These are phyloP conservation scores for Usnea hakonensis DNA, from an alignment of 495 filamentous ascomycete species.

Conservation along the genomic window DNA sequence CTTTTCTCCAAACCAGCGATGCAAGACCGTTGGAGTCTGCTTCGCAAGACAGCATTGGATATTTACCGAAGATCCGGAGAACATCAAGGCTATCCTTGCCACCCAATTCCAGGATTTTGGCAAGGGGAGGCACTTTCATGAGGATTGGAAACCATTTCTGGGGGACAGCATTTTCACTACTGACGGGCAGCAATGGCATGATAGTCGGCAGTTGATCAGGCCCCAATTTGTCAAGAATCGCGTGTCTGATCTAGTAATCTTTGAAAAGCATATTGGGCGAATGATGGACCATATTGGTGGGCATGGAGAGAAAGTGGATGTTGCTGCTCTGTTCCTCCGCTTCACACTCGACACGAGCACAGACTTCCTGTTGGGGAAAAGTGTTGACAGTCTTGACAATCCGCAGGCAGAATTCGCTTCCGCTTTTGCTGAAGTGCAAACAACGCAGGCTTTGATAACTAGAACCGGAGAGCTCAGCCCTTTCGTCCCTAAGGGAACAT, in stretches of 20 bases:
- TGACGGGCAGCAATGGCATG: slow-evolving; percentile 68
- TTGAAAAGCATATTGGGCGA: slow-evolving; percentile 66
- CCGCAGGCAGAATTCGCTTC: slow-evolving; percentile 54
- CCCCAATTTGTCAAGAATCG: slow-evolving; percentile 81
- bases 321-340: slow-evolving; percentile 33
- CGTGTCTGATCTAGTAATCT: slow-evolving; percentile 69
- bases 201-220: slow-evolving; percentile 64
- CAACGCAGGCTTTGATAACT: slow-evolving; percentile 53
- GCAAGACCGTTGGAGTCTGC: slow-evolving; percentile 52
- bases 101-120: slow-evolving; percentile 63
- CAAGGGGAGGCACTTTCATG: slow-evolving; percentile 62
- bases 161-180: slow-evolving; percentile 76
- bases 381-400: slow-evolving; percentile 60
- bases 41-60: slow-evolving; percentile 45
- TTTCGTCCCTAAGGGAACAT: slow-evolving; percentile 50
- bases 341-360: slow-evolving; percentile 78
- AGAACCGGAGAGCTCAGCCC: slow-evolving; percentile 49
- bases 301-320: slow-evolving; percentile 37
- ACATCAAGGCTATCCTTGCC: slow-evolving; percentile 73
- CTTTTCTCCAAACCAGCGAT: slow-evolving; percentile 24
- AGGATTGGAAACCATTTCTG: slow-evolving; percentile 63
- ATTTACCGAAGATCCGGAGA: slow-evolving; percentile 58
- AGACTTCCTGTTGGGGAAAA: slow-evolving; percentile 76
- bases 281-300: slow-evolving; percentile 56
- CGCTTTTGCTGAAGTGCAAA: slow-evolving; percentile 66